phyloP scores from a whole-genome alignment of 2,329 filamentous ascomycete genomes.

The Coniochaeta sp. region DNA sequence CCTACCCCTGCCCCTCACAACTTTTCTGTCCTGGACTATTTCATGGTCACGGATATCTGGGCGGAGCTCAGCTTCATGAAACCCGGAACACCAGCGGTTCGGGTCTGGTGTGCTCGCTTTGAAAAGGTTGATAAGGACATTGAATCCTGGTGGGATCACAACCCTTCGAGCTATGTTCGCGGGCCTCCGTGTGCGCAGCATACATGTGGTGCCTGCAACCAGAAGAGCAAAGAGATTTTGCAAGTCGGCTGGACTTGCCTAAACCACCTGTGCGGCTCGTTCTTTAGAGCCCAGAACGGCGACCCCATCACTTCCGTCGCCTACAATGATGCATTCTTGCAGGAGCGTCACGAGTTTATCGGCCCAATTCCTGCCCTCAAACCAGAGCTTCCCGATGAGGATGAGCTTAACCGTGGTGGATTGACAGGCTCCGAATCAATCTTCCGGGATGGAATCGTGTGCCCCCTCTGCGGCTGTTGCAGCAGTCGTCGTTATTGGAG shows the following conservation, averaged over 20 bases:
- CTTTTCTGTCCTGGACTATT: constrained; percentile 63
- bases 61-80: constrained; percentile 38
- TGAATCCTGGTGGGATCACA: constrained; percentile 51
- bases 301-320: constrained; percentile 12
- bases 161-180: constrained; percentile 10
- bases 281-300: constrained; percentile 34
- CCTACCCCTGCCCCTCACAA: constrained; percentile 43
- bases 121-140: constrained; percentile 50
- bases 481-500: constrained; percentile 53
- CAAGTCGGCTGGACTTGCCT: constrained; percentile 21
- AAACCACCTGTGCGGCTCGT: constrained; percentile 35
- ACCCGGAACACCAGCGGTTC: constrained; percentile 23
- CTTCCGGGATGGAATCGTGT: constrained; percentile 59
- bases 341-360: constrained; percentile 38
- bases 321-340: constrained; percentile 53
- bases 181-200: constrained; percentile 2
- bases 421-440: constrained; percentile 37
- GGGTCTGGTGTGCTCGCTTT: constrained; percentile 50
- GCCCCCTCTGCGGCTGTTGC: constrained; percentile 55
- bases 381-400: constrained; percentile 23
- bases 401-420: constrained; percentile 24
- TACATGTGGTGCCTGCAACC: constrained; percentile 32
- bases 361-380: constrained; percentile 28
- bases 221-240: constrained; percentile 28
- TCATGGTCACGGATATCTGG: constrained; percentile 64